Evolutionary conservation across 192 early-diverging fungal species (phyloP), one percentile per base, ranked within the genome.

Genomic region (Anaeromyces robustus): DNA sequence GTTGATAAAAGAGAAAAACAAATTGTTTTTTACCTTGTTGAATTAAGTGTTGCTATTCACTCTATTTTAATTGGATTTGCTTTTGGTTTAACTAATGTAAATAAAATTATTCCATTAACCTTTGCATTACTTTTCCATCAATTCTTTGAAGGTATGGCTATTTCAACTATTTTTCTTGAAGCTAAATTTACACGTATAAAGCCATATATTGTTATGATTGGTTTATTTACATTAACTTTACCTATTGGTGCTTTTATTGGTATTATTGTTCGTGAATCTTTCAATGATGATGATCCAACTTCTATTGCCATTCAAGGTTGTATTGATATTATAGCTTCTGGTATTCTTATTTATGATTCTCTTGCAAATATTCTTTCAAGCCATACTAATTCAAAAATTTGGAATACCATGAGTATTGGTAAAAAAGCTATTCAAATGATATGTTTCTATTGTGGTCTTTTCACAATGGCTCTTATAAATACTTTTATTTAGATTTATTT

Each of bases 201-300:
- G 80, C 87, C 88, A 4, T 79, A 88, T 11, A 4, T 52, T 2
- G 43, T 52, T 22, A 52, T 52, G 80, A 78, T 81, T 19, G 68
- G 88, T 9, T 79, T 91, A 31, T 94, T 93, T 84, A 87, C 92
- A 0, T n/a, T 90, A n/a, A 95, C 91, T 28, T 96, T 95, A 18
- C 96, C 96, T 13, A 12, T 96, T 52, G 96, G 96, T 30, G 87
- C 93, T 77, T 89, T 86, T 0, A 87, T 96, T 78, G 95, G 96
- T 29, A 92, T 96, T 80, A 91, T 85, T 41, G 87, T 95, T 80
- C 86, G 88, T 7, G 81, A 86, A 30, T 83, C 90, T 13, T 93
- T 92, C 85, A 86, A 92, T 29, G 88, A 88, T 3, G 83, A 87
- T 16, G 88, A 89, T 0, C 79, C 84, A 1, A 80, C 86, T 0